Base-by-base conservation (phyloP, 495 filamentous ascomycete species). In the Hypoxylon subgilvum region DNA sequence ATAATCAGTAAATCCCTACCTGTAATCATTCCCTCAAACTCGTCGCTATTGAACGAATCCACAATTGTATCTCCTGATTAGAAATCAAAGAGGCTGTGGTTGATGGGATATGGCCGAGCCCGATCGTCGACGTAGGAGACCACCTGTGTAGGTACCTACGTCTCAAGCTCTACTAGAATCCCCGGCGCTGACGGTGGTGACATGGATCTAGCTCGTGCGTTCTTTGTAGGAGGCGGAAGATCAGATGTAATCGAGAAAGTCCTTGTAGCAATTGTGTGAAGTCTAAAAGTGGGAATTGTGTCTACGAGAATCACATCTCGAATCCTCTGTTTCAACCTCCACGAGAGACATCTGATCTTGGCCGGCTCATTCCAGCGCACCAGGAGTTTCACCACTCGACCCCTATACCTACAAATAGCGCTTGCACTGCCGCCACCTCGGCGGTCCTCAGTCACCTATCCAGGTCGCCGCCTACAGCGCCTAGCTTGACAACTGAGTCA, bases 181-280 rank as follows among this genome's bases (percentile, higher is more conserved):
- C 18, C 12, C 17, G 27, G 46, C 28, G 41, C 52, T 57, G 12
- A 52, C 41, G 47, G 16, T 35, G 10, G 10, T 41, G 32, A 8
- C 23, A 57, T 23, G 25, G 9, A 34, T 27, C 46, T 46, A 82
- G 79, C 52, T 86, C 79, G 2, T 82, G 79, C 59, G 52, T 60
- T 25, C 66, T 76, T 1, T 83, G 81, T 34, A 64, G 78, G 23
- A 72, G 63, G 50, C 72, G 79, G 10, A 83, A 83, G 49, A 75
- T 82, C n/a, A 67, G 69, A 56, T 83, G 81, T 59, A 74, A 80
- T 66, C 70, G 76, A 19, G 72, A 77, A 53, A 62, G 23, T 9
- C 79, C 81, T 4, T 84, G 79, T 52, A 79, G 72, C 45, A 80
- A 82, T 38, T 84, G 81, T 38, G 65, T 80, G 41, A 70, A 71